phyloP scores from a whole-genome alignment of 345 rosid species.

The Psidium friedrichsthalianum region DNA sequence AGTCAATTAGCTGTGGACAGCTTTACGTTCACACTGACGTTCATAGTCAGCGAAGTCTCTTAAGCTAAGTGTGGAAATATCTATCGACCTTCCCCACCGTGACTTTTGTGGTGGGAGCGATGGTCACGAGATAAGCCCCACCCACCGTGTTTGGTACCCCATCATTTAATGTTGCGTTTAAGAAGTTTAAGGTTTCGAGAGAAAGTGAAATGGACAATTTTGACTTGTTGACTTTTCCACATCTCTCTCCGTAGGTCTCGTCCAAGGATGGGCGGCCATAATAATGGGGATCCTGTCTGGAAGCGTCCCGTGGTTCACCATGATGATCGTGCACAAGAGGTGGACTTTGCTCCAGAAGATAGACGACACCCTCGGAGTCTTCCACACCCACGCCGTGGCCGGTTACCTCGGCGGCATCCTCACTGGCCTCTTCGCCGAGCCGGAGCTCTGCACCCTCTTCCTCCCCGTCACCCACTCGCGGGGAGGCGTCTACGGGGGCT shows the following conservation, averaged over 20 bases:
- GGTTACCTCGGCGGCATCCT: conserved; percentile 30
- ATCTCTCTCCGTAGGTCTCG: background rate
- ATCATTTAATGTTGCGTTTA: background rate
- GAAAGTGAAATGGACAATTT: background rate
- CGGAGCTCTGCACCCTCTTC: conserved; percentile 20
- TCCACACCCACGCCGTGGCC: conserved; percentile 35
- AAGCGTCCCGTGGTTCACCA: conserved; percentile 35
- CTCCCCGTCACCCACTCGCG: background rate
- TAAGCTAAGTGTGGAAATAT: background rate
- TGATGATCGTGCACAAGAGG: conserved; percentile 29
- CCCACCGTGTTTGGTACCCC: background rate
- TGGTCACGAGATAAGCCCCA: background rate
- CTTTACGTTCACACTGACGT: background rate
- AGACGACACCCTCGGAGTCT: conserved; percentile 30
- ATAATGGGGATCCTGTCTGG: conserved; percentile 28
- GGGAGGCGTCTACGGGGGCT: conserved; percentile 14
- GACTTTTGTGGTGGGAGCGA: background rate
- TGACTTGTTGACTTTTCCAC: background rate
- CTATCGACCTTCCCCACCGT: background rate
- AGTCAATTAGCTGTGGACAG: background rate
- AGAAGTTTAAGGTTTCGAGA: background rate
- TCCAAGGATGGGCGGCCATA: conserved; percentile 41
- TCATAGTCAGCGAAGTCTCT: background rate
- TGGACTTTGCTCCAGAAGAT: conserved; percentile 17
- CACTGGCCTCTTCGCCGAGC: conserved; percentile 25